Evolutionary conservation across 176 grass and related monocot genomes (phyloP).

Genomic region (Ensete ventricosum): DNA sequence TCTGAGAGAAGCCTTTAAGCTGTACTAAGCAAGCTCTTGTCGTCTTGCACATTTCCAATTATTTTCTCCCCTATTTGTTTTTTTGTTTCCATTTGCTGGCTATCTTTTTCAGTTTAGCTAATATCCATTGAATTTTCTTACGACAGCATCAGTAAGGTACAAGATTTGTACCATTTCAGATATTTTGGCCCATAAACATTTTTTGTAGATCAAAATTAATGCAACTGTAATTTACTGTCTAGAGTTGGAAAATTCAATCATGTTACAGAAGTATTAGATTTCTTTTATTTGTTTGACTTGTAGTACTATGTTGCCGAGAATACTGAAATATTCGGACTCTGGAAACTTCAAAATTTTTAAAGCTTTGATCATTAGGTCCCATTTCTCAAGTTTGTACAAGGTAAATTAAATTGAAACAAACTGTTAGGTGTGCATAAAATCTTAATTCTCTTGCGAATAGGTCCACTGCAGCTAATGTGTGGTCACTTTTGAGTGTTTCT

Average conservation of each 20-base stretch:
- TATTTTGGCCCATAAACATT: too few species aligned
- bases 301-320: not conserved
- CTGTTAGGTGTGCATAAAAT: not conserved
- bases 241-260: not conserved
- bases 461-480: too few species aligned
- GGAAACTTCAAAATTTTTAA: not conserved
- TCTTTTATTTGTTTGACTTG: slow-evolving; percentile 15
- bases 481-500: too few species aligned
- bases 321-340: not conserved
- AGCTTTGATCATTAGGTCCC: not conserved
- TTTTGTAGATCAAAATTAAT: too few species aligned
- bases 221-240: not conserved
- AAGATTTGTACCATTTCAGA: too few species aligned
- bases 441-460: too few species aligned
- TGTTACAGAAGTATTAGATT: not conserved
- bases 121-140: too few species aligned
- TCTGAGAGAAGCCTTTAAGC: not conserved
- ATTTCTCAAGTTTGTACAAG: not conserved
- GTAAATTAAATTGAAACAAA: not conserved
- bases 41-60: not conserved
- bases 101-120: too few species aligned
- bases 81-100: not conserved
- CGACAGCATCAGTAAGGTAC: too few species aligned
- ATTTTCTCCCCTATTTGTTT: not conserved
- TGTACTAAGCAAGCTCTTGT: not conserved